Base-by-base conservation (phyloP, 2,329 filamentous ascomycete species). In the Aspergillus costaricaensis region DNA sequence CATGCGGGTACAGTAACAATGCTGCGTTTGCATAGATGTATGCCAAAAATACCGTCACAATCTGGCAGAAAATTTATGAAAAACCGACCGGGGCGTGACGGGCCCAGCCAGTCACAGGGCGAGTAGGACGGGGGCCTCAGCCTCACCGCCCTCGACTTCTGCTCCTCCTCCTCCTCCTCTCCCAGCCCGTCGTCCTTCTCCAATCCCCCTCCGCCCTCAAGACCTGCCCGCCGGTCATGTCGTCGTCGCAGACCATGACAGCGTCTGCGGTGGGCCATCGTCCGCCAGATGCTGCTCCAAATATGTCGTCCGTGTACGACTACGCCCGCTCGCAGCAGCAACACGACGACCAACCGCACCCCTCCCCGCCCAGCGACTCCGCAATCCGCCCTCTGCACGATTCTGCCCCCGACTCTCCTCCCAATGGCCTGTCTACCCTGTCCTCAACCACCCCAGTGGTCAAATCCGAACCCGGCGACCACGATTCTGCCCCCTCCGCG, bases 181-280 rank as follows among this genome's bases (percentile, higher is more conserved):
- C 61, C 57, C 55, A 60, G 51, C 50, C 58, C 55, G 60, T 62
- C 55, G 49, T 60, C 55, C 58, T 61, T 60, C 49, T 61, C 62
- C 57, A 43, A 58, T 57, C 54, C 56, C 55, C 55, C 65, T 36
- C 32, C 32, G 32, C 32, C 57, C 61, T 58, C 63, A 62, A 60
- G 60, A 65, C 64, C 69, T 68, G 61, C 55, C 67, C 71, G 72
- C 70, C 70, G 76, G 74, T 74, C 75, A 78, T 79, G 77, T 78
- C 76, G 74, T 76, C 73, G 68, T 79, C 76, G 72, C 76, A 78
- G 75, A 78, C 76, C 75, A 77, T 79, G 77, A 78, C 76, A 72
- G 76, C 77, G 75, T 76, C 77, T 74, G 74, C 76, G 70, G 72
- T 79, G 75, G 76, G 77, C 70, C 77, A 77, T 76, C 73, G 73